These are phyloP conservation scores for Fusarium sororula DNA, from an alignment of 2,329 filamentous ascomycete species.

Conservation along the genomic window DNA sequence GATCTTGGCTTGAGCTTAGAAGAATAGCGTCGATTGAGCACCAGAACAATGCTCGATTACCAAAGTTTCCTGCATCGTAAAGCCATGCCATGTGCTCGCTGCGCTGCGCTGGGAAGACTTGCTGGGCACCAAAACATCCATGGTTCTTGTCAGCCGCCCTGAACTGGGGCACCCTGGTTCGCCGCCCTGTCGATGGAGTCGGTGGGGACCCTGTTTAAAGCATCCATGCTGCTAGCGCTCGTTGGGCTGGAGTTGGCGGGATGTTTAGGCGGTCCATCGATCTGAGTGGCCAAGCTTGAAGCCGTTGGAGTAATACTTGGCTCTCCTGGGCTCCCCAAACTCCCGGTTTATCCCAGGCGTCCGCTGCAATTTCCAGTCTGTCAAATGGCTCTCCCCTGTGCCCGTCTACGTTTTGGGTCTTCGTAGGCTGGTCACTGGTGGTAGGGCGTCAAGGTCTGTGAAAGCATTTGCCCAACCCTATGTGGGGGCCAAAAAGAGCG, in stretches of 20 bases:
- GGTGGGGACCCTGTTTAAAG: constrained; percentile 25
- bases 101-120: background rate
- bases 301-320: constrained; percentile 20
- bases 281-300: constrained; percentile 15
- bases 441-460: constrained; percentile 34
- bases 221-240: constrained; percentile 32
- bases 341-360: constrained; percentile 29
- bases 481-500: constrained; percentile 33
- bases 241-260: constrained; percentile 37
- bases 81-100: constrained; percentile 13
- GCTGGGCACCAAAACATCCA: constrained; percentile 33
- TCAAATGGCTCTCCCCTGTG: constrained; percentile 21
- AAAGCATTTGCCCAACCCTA: constrained; percentile 34
- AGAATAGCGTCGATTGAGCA: constrained; percentile 2
- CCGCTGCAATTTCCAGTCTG: constrained; percentile 19
- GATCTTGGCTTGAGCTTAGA: background rate
- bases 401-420: constrained; percentile 7
- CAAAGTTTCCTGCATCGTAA: constrained; percentile 1
- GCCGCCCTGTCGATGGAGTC: constrained; percentile 35
- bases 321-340: constrained; percentile 13
- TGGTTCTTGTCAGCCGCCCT: constrained; percentile 35
- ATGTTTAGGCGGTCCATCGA: constrained; percentile 26
- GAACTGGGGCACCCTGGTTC: constrained; percentile 35
- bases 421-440: constrained; percentile 3
- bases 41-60: background rate